Evolutionary conservation across 192 early-diverging fungal species (phyloP).

Genomic region (Anaeromyces robustus): DNA sequence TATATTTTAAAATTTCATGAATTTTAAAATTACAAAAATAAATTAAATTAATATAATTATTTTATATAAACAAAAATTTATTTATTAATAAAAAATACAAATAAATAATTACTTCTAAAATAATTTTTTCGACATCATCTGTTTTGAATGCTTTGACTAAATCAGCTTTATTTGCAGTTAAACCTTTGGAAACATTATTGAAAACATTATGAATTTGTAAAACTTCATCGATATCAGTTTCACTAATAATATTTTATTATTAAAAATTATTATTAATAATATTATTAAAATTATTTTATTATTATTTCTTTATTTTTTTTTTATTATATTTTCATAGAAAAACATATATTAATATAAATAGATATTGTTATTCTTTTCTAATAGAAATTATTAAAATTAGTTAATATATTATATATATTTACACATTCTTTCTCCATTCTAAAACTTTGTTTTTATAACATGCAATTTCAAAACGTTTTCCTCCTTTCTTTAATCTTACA

Average conservation of each 20-base stretch:
- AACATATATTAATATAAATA: too few relatives aligned
- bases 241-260: conserved; percentile 22
- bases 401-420: too few relatives aligned
- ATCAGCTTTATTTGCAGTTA: conserved; percentile 78
- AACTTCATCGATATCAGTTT: conserved; percentile 93
- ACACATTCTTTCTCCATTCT: conserved; percentile 87
- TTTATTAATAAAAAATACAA: neutral
- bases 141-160: conserved; percentile 79
- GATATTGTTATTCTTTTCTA: too few relatives aligned
- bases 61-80: too few relatives aligned
- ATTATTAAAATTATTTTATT: too few relatives aligned
- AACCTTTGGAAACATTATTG: conserved; percentile 92
- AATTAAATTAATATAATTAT: too few relatives aligned
- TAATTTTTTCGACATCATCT: conserved; percentile 61
- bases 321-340: too few relatives aligned
- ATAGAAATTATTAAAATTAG: too few relatives aligned
- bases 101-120: conserved; percentile 24
- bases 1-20: too few relatives aligned
- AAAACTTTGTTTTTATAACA: conserved; percentile 98
- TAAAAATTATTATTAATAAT: too few relatives aligned
- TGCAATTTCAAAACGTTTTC: conserved; percentile 95
- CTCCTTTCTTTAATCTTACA: conserved; percentile 88
- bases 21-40: too few relatives aligned
- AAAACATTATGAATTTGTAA: conserved; percentile 82
- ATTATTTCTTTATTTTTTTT: too few relatives aligned